Evolutionary conservation across 2,329 filamentous ascomycete species (phyloP).

Genomic region (Phialemonium atrogriseum): DNA sequence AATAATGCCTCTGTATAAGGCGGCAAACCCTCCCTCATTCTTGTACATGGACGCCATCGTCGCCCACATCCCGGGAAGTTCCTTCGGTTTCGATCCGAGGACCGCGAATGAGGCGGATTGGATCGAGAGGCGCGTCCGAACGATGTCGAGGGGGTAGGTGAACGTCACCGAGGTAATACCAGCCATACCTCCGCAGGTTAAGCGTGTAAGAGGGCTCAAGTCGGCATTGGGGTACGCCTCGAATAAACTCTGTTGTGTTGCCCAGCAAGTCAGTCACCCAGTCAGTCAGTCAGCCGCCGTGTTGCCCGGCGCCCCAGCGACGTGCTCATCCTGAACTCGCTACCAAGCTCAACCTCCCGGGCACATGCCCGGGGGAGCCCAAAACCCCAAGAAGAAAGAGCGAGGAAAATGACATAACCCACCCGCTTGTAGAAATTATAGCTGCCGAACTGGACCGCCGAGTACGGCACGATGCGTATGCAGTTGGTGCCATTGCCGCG

Average conservation of each 20-base stretch:
- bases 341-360: no score
- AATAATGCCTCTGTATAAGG: conserved; percentile 89
- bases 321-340: no score
- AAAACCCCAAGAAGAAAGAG: not conserved
- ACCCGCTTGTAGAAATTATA: conserved; percentile 97
- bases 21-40: conserved; percentile 74
- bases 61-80: conserved; percentile 86
- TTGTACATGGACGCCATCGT: conserved; percentile 81
- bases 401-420: conserved; percentile 25
- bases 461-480: conserved; percentile 96
- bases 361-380: no score
- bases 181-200: conserved; percentile 84
- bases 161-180: conserved; percentile 92
- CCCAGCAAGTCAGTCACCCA: not conserved
- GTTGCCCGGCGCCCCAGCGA: no score
- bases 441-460: conserved; percentile 94
- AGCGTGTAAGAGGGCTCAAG: conserved; percentile 63
- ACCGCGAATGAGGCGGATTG: conserved; percentile 92
- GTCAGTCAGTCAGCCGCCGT: not conserved
- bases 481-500: conserved; percentile 97
- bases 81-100: conserved; percentile 54
- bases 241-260: conserved; percentile 51
- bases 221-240: conserved; percentile 67
- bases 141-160: conserved; percentile 96
- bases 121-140: conserved; percentile 91